Evolutionary conservation across 192 early-diverging fungal species (phyloP).

Genomic region (Backusella westeae): DNA sequence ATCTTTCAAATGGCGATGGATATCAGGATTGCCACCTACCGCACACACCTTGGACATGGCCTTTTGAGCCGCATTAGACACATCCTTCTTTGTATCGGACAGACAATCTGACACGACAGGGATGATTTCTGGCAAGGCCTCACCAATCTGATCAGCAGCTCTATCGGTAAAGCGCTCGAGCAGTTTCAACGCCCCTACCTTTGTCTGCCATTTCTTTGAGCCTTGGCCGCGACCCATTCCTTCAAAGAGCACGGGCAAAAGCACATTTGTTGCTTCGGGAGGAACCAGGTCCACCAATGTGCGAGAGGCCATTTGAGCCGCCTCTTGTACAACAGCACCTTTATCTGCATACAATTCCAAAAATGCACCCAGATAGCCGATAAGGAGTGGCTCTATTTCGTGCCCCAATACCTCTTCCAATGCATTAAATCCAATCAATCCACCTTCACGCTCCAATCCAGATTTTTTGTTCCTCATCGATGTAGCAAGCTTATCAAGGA

Average conservation of each 20-base stretch:
- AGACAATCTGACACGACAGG: constrained; percentile 70
- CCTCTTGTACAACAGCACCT: constrained; percentile 46
- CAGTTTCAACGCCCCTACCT: constrained; percentile 51
- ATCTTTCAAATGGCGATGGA: constrained; percentile 65
- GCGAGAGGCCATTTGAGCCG: constrained; percentile 41
- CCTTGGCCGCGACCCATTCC: constrained; percentile 45
- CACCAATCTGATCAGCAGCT: constrained; percentile 49
- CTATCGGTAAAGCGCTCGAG: constrained; percentile 39
- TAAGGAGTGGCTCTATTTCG: constrained; percentile 59
- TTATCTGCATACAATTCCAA: constrained; percentile 59
- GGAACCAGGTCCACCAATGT: constrained; percentile 41
- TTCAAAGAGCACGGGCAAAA: constrained; percentile 64
- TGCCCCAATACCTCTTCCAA: constrained; percentile 59
- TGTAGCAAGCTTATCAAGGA: constrained; percentile 55
- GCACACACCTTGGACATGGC: constrained; percentile 70
- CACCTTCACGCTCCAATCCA: constrained; percentile 58
- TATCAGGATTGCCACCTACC: constrained; percentile 73
- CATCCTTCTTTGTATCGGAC: constrained; percentile 76
- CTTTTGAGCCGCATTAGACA: constrained; percentile 46
- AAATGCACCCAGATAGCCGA: constrained; percentile 56
- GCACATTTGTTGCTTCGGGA: constrained; percentile 40
- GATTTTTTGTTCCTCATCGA: constrained; percentile 69
- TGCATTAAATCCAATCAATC: constrained; percentile 60
- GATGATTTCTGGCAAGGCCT: constrained; percentile 56
- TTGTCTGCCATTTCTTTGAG: constrained; percentile 78